Percentiles rank a stretch among this genome's conserved stretches.
Conservation (phyloP, 352 stramenopile genomes). For the Phytophthora colocasiae region DNA sequence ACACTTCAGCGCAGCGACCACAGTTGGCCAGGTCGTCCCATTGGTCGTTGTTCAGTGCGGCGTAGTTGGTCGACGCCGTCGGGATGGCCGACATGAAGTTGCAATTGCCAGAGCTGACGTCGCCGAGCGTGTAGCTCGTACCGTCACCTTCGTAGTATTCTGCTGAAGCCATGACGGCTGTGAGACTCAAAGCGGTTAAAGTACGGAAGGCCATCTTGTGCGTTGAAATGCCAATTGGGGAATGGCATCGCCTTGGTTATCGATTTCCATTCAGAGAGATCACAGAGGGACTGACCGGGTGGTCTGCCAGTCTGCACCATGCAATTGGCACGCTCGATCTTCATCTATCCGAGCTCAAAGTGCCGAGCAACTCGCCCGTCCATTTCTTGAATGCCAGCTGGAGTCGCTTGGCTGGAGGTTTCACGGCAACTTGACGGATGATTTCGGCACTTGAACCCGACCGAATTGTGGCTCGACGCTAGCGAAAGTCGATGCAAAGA, state of each 20-base stretch:
- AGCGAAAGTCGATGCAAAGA: conserved; percentile 18
- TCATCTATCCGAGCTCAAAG: conserved; percentile 25
- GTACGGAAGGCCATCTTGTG: conserved; percentile 16
- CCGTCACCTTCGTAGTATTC: conserved; percentile 48
- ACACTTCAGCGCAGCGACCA: conserved; percentile 60
- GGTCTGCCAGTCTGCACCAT: conserved; percentile 12
- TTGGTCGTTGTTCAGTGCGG: conserved; percentile 66
- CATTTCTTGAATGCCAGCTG: conserved; percentile 36
- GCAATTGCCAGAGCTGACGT: conserved; percentile 45
- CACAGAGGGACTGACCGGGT: conserved; percentile 6
- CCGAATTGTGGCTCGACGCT: conserved; percentile 14
- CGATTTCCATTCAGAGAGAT: background rate
- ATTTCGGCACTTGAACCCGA: conserved; percentile 9
- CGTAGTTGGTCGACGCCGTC: conserved; percentile 61
- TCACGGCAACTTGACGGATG: conserved; percentile 12
- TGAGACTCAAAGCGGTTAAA: conserved; percentile 11
- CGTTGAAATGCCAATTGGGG: conserved; percentile 15
- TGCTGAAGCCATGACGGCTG: conserved; percentile 9
- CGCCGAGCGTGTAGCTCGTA: conserved; percentile 44
- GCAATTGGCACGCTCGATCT: conserved; percentile 26
- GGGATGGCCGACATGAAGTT: conserved; percentile 55
- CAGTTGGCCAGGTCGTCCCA: conserved; percentile 62
- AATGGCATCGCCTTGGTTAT: conserved; percentile 14
- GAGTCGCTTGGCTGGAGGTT: background rate
- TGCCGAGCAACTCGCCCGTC: conserved; percentile 31